Percentiles rank a stretch among this genome's conserved stretches.
Evolutionary conservation across 1,284 basidiomycete genomes (phyloP).

Genomic region (Xerocomus amazonicus): DNA sequence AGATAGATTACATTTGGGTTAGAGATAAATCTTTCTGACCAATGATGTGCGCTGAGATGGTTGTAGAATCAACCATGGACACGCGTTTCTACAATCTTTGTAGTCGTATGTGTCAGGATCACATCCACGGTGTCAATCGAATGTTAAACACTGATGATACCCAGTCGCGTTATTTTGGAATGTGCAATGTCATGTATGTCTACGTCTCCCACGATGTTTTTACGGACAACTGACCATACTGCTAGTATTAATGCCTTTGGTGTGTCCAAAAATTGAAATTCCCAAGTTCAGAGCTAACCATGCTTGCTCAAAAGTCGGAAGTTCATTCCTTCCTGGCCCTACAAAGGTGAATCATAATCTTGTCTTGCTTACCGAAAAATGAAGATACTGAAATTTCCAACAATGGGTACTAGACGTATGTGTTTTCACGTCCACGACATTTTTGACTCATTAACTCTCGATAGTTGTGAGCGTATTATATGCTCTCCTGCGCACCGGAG

Average conservation of each 20-base stretch:
- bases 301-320: not conserved
- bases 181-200: not conserved
- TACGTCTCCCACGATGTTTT: no score
- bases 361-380: not conserved
- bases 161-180: not conserved
- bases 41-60: not conserved
- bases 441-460: not conserved
- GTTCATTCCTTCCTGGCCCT: not conserved
- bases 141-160: not conserved
- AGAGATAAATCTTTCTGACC: not conserved
- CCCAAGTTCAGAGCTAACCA: not conserved
- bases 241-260: not conserved
- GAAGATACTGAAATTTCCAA: not conserved
- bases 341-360: not conserved
- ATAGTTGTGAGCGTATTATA: not conserved
- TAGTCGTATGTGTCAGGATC: not conserved
- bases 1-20: conserved; percentile 1
- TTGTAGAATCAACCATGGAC: not conserved
- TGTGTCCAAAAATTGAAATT: not conserved
- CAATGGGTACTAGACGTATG: not conserved
- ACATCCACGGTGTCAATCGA: not conserved
- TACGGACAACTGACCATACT: not conserved
- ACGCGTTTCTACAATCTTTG: not conserved
- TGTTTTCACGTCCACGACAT: not conserved
- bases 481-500: not conserved